phyloP scores from a whole-genome alignment of 352 stramenopile genomes.

The Pythium periplocum region DNA sequence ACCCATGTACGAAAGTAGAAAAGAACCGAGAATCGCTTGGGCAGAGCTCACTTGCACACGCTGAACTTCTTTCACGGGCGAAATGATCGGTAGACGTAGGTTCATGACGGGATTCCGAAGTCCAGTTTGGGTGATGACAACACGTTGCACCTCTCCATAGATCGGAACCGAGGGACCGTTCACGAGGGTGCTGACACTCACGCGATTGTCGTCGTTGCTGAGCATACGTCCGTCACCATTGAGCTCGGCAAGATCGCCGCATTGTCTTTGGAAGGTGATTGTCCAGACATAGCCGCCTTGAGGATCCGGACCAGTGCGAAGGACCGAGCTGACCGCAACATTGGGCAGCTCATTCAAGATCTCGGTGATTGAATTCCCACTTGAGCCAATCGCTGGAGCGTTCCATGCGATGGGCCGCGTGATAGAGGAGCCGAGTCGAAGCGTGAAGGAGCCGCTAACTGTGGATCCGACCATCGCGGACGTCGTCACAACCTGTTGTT shows the following conservation, averaged over 20 bases:
- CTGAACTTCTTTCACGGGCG: constrained; percentile 23
- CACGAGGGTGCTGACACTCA: constrained; percentile 17
- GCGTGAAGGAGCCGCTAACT: constrained; percentile 22
- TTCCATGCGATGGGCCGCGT: constrained; percentile 26
- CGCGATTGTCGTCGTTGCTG: constrained; percentile 13
- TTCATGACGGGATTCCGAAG: constrained; percentile 12
- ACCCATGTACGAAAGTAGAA: constrained; percentile 21
- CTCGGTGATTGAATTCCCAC: constrained; percentile 23
- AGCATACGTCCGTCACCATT: constrained; percentile 17
- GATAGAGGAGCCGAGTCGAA: constrained; percentile 6
- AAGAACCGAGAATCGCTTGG: constrained; percentile 16
- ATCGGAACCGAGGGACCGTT: constrained; percentile 19
- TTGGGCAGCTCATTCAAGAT: constrained; percentile 19
- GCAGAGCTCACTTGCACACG: constrained; percentile 19
- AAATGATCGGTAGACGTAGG: constrained; percentile 12
- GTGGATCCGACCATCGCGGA: constrained; percentile 4
- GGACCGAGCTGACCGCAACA: constrained; percentile 17
- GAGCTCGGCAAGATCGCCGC: constrained; percentile 27
- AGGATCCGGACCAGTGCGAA: constrained; percentile 25
- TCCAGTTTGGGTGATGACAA: constrained; percentile 11
- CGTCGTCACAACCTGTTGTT: constrained; percentile 27
- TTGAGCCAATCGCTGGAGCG: constrained; percentile 14
- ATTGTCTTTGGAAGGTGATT: constrained; percentile 28
- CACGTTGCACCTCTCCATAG: constrained; percentile 13
- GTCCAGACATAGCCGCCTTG: constrained; percentile 31